phyloP scores from a whole-genome alignment of 1,284 basidiomycete species.

The Cryptococcus wingfieldii region DNA sequence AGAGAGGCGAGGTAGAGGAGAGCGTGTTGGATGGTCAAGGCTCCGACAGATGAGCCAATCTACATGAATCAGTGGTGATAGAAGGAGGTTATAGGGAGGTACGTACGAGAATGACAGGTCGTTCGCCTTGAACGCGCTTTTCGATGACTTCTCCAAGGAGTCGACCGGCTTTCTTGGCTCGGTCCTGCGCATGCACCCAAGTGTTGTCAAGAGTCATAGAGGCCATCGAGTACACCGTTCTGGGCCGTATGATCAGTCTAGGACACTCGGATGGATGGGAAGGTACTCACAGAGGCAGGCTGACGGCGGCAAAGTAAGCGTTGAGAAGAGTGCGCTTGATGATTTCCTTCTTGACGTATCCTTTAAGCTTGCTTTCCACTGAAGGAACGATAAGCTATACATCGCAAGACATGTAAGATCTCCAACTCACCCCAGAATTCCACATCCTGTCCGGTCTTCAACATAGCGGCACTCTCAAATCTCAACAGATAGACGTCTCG shows the following conservation, averaged over 20 bases:
- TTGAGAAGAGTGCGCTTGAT: slow-evolving; percentile 55
- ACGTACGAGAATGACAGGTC: slow-evolving; percentile 53
- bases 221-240: slow-evolving; percentile 44
- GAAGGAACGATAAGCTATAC: neutral
- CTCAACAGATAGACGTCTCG: slow-evolving; percentile 50
- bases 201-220: slow-evolving; percentile 48
- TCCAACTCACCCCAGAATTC: slow-evolving; percentile 46
- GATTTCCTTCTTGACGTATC: slow-evolving; percentile 50
- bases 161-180: slow-evolving; percentile 53
- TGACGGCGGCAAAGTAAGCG: slow-evolving; percentile 55
- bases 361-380: slow-evolving; percentile 44
- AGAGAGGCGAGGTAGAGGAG: slow-evolving; percentile 52
- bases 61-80: slow-evolving; percentile 11
- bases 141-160: slow-evolving; percentile 56
- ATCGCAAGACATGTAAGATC: neutral
- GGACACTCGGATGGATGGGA: slow-evolving; percentile 15
- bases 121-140: slow-evolving; percentile 55
- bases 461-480: slow-evolving; percentile 48
- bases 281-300: slow-evolving; percentile 50
- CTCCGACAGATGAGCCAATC: slow-evolving; percentile 56
- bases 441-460: slow-evolving; percentile 50
- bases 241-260: slow-evolving; percentile 4
- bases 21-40: slow-evolving; percentile 53
- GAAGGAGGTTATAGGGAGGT: neutral
- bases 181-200: slow-evolving; percentile 51